Evolutionary conservation across 2,329 filamentous ascomycete genomes (phyloP).

Genomic region (Verticillium alfalfae): DNA sequence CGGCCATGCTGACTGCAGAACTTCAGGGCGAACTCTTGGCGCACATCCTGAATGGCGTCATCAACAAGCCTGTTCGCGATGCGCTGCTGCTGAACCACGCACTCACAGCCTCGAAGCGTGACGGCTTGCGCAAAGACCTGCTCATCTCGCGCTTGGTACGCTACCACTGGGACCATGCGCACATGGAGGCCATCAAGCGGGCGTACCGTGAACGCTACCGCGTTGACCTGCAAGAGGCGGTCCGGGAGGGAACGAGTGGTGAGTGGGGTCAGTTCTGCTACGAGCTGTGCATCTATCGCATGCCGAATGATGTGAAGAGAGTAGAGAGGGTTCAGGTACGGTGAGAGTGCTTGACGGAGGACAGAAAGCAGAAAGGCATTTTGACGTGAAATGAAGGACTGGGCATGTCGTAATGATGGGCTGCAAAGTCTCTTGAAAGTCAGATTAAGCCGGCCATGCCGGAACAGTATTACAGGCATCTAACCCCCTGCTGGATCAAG

Average conservation of each 20-base stretch:
- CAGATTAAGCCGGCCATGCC: too few species aligned
- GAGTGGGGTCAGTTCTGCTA: conserved; percentile 75
- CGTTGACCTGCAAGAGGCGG: conserved; percentile 67
- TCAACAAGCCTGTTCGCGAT: conserved; percentile 92
- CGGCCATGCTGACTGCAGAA: background rate
- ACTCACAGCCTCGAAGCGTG: conserved; percentile 65
- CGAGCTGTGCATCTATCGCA: conserved; percentile 59
- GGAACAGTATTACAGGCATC: background rate
- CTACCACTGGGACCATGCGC: conserved; percentile 85
- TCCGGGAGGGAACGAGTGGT: conserved; percentile 69
- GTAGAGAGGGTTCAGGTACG: conserved; percentile 34
- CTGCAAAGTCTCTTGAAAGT: background rate
- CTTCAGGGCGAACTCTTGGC: conserved; percentile 83
- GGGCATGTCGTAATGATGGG: background rate
- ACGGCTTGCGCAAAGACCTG: conserved; percentile 73
- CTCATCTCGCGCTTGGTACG: conserved; percentile 83
- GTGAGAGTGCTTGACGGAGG: background rate
- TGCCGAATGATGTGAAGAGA: conserved; percentile 52
- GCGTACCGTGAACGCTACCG: conserved; percentile 78
- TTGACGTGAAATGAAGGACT: background rate
- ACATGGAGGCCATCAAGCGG: conserved; percentile 72
- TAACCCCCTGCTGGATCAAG: background rate
- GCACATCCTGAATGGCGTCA: conserved; percentile 92
- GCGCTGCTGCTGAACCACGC: conserved; percentile 88
- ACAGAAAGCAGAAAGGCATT: background rate